Percentiles rank a stretch among this genome's conserved stretches.
Conservation (phyloP, 345 rosid species). For the Lumnitzera littorea region DNA sequence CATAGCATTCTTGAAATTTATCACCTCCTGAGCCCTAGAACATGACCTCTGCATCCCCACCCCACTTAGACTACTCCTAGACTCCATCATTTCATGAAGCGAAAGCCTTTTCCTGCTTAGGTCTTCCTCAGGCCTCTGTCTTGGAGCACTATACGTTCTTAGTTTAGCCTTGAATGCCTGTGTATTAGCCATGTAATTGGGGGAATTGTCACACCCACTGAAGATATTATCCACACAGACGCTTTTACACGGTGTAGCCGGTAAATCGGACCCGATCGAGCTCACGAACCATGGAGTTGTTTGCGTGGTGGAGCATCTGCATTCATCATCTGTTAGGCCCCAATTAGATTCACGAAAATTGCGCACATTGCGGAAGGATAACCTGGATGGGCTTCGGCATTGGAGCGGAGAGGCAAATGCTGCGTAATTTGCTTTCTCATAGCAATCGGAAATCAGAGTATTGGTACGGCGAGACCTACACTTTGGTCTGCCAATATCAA, state of each 20-base stretch:
- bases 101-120: constrained; percentile 39
- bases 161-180: constrained; percentile 71
- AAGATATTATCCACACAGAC: constrained; percentile 45
- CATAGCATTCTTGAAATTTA: constrained; percentile 39
- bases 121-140: constrained; percentile 61
- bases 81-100: constrained; percentile 63
- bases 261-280: constrained; percentile 15
- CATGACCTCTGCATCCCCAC: constrained; percentile 51
- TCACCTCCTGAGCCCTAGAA: constrained; percentile 23
- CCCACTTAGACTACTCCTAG: constrained; percentile 72
- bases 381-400: constrained; percentile 17
- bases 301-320: constrained; percentile 58
- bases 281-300: constrained; percentile 51
- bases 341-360: constrained; percentile 34
- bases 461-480: too few relatives aligned
- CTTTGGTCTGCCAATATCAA: constrained; percentile 31
- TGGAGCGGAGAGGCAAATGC: constrained; percentile 34
- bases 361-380: constrained; percentile 21
- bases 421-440: constrained; percentile 35
- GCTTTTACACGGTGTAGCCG: constrained; percentile 57
- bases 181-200: constrained; percentile 82
- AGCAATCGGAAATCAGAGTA: constrained; percentile 31
- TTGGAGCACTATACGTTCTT: constrained; percentile 82
- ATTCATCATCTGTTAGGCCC: constrained; percentile 52
- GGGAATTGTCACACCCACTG: constrained; percentile 34